phyloP scores from a whole-genome alignment of 2,329 filamentous ascomycete species.

The Domatiomyces catenatus region DNA sequence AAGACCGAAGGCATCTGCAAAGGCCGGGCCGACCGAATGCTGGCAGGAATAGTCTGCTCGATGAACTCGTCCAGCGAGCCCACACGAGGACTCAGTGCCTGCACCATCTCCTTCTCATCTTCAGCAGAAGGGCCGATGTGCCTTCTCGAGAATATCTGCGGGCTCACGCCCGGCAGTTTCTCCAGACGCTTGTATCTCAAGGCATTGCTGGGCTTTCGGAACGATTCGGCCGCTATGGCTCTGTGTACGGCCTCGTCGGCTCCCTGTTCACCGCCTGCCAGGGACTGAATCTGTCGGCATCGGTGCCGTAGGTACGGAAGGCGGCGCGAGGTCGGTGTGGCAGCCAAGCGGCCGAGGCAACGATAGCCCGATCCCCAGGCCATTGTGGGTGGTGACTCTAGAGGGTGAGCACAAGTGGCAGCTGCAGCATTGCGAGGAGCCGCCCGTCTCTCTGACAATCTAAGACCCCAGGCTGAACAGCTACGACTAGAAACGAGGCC shows the following conservation, averaged over 20 bases:
- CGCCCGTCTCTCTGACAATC: neutral
- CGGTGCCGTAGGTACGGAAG: neutral
- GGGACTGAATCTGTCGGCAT: neutral
- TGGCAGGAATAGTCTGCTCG: constrained; percentile 62
- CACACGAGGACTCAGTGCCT: constrained; percentile 58
- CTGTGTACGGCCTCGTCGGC: neutral
- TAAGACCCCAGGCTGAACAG: neutral
- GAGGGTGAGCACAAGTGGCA: neutral
- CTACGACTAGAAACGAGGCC: neutral
- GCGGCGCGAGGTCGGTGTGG: neutral
- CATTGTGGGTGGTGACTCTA: neutral
- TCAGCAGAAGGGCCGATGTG: constrained; percentile 93
- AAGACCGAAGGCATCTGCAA: constrained; percentile 29
- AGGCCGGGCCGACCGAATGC: constrained; percentile 54
- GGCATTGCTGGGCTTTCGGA: neutral
- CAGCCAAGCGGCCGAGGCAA: neutral
- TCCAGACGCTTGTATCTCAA: neutral
- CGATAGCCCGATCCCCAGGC: neutral
- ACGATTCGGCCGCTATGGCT: neutral
- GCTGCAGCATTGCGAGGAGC: neutral
- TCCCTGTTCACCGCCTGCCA: neutral
- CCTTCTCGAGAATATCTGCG: constrained; percentile 34
- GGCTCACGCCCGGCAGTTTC: neutral
- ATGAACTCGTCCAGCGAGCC: constrained; percentile 68
- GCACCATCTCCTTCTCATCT: constrained; percentile 79